Evolutionary conservation across 2,329 filamentous ascomycete species (phyloP).

Genomic region (Plectosphaerella sp.): DNA sequence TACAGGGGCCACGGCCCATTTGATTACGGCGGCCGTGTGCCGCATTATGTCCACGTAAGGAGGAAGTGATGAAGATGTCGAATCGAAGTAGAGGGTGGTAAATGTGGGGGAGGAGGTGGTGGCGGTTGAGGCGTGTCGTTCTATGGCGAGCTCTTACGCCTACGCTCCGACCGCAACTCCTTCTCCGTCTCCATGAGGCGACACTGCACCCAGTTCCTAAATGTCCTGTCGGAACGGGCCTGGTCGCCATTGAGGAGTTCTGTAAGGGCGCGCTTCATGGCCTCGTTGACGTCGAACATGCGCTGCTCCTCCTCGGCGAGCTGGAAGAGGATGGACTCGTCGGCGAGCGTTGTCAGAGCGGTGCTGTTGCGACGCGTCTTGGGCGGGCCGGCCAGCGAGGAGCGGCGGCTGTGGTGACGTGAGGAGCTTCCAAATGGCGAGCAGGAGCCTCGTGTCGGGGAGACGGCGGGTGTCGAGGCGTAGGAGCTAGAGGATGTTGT

Average conservation of each 20-base stretch:
- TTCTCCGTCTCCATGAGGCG: conserved; percentile 57
- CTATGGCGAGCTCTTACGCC: conserved; percentile 24
- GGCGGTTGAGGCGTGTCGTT: not conserved
- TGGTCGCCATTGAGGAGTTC: conserved; percentile 57
- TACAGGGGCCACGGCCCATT: too few relatives aligned
- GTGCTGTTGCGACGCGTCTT: conserved; percentile 10
- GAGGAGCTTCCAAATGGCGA: conserved; percentile 13
- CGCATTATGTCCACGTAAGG: too few relatives aligned
- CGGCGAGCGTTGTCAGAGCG: conserved; percentile 32
- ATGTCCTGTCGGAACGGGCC: conserved; percentile 44
- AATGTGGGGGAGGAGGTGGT: not conserved
- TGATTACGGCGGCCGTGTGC: too few relatives aligned
- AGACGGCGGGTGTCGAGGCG: conserved; percentile 51
- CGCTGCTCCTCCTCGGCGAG: conserved; percentile 49
- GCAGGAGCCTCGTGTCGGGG: conserved; percentile 54
- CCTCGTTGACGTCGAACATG: conserved; percentile 53
- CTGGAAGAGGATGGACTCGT: conserved; percentile 43
- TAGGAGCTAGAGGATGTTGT: conserved; percentile 25
- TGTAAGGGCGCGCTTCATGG: conserved; percentile 57
- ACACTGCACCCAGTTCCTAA: conserved; percentile 55
- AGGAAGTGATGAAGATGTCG: too few relatives aligned
- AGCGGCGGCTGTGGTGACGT: conserved; percentile 40
- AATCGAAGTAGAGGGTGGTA: too few relatives aligned
- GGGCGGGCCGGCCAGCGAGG: conserved; percentile 15
- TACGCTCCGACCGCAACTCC: conserved; percentile 48